Conservation (phyloP, 2,329 filamentous ascomycete genomes). For the Didymella segeticola region DNA sequence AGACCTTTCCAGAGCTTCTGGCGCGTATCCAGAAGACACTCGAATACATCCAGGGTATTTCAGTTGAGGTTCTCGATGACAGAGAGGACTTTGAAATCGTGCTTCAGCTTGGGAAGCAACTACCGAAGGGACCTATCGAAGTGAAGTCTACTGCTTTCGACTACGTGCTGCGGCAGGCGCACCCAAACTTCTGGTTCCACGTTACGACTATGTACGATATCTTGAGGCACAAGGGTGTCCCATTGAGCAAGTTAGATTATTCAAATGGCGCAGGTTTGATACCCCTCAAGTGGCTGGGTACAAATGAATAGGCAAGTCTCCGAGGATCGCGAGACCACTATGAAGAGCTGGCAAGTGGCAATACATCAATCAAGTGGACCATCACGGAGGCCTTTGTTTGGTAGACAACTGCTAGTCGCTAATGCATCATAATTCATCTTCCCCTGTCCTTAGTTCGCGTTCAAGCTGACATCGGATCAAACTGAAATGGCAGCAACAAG, state of each 20-base stretch:
- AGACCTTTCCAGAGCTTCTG: conserved; percentile 58
- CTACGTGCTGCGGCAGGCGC: conserved; percentile 55
- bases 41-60: conserved; percentile 54
- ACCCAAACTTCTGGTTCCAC: conserved; percentile 72
- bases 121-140: conserved; percentile 32
- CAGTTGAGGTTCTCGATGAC: conserved; percentile 52
- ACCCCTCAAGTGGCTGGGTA: conserved; percentile 8
- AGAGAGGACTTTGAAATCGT: conserved; percentile 51
- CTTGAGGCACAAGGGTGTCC: conserved; percentile 66
- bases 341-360: neutral
- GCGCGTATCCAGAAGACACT: conserved; percentile 57
- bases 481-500: conserved; percentile 64
- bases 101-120: conserved; percentile 32
- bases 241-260: conserved; percentile 67
- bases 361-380: neutral
- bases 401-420: neutral
- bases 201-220: conserved; percentile 65
- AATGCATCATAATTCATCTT: conserved; percentile 6
- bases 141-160: conserved; percentile 51
- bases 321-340: neutral
- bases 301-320: neutral
- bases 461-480: neutral
- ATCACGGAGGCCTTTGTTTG: neutral
- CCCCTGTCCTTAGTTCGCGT: neutral
- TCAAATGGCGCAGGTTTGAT: conserved; percentile 43